These are phyloP conservation scores for Fistulina hepatica DNA, from an alignment of 1,284 basidiomycete genomes.

Conservation along the genomic window DNA sequence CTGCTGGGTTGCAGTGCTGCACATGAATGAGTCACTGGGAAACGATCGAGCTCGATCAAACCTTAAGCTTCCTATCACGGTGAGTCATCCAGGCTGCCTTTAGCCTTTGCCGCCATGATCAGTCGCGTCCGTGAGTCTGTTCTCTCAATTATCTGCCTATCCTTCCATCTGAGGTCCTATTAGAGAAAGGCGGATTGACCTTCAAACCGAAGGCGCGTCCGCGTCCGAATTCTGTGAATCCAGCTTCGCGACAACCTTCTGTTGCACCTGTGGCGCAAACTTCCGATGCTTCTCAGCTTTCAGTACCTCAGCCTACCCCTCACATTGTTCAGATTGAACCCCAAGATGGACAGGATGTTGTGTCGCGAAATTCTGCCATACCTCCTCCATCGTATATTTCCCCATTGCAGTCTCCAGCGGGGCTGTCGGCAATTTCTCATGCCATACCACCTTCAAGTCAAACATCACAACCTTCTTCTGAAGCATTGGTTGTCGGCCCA, in stretches of 20 bases:
- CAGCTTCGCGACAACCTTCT: constrained; percentile 12
- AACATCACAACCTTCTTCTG: too few species aligned
- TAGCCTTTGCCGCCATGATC: constrained; percentile 36
- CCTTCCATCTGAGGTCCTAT: constrained; percentile 8
- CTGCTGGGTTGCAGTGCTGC: constrained; percentile 6
- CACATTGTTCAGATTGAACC: constrained; percentile 2
- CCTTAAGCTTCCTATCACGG: constrained; percentile 5
- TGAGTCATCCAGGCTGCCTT: constrained; percentile 3
- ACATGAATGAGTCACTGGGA: constrained; percentile 21
- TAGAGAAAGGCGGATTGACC: constrained; percentile 62
- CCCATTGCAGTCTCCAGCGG: background rate
- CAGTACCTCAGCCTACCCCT: constrained; percentile 2
- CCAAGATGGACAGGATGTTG: too few species aligned
- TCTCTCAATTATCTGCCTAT: background rate
- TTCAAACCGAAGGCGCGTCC: constrained; percentile 54
- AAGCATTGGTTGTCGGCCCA: too few species aligned
- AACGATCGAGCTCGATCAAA: constrained; percentile 10
- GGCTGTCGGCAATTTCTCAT: too few species aligned
- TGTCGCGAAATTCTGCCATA: constrained; percentile 11
- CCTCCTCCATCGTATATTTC: constrained; percentile 1
- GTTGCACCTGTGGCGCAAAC: constrained; percentile 15
- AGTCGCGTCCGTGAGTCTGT: constrained; percentile 60
- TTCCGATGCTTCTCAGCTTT: constrained; percentile 2
- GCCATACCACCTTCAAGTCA: too few species aligned
- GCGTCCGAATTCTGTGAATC: constrained; percentile 21